phyloP scores from a whole-genome alignment of 2,329 filamentous ascomycete genomes.

The Cladosporium oxysporum region DNA sequence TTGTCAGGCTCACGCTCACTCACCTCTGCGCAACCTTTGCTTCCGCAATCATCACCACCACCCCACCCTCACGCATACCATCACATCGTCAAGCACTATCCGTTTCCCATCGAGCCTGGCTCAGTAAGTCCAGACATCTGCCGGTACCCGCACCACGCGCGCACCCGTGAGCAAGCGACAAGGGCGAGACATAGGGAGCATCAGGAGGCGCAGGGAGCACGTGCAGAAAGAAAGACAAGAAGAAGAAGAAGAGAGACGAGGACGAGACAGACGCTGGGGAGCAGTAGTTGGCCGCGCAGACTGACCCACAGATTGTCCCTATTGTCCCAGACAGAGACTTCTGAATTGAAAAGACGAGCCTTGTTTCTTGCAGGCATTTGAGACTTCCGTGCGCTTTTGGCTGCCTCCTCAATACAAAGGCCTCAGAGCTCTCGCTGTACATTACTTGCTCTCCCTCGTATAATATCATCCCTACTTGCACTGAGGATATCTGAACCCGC shows the following conservation, averaged over 20 bases:
- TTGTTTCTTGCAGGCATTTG: conserved; percentile 20
- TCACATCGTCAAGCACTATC: not conserved
- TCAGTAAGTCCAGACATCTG: not conserved
- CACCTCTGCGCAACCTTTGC: not conserved
- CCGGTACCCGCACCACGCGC: not conserved
- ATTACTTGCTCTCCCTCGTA: conserved; percentile 20
- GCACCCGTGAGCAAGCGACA: conserved; percentile 12
- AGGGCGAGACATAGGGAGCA: conserved; percentile 15
- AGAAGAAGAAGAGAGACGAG: conserved; percentile 2
- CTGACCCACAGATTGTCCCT: conserved; percentile 21
- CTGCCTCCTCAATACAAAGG: conserved; percentile 18
- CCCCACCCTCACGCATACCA: not conserved
- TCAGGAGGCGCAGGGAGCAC: conserved; percentile 15
- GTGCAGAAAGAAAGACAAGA: conserved; percentile 12
- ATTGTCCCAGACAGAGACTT: conserved; percentile 23
- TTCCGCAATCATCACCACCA: conserved; percentile 5
- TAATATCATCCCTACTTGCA: conserved; percentile 19
- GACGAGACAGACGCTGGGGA: conserved; percentile 6
- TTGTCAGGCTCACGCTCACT: not conserved
- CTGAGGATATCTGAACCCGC: conserved; percentile 17
- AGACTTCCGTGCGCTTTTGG: conserved; percentile 21
- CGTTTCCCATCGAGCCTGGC: not conserved
- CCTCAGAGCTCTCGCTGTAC: conserved; percentile 21
- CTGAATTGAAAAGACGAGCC: conserved; percentile 21
- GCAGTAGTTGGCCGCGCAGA: conserved; percentile 15